These are phyloP conservation scores for Stemphylium beticola DNA, from an alignment of 2,329 filamentous ascomycete genomes.

Conservation along the genomic window DNA sequence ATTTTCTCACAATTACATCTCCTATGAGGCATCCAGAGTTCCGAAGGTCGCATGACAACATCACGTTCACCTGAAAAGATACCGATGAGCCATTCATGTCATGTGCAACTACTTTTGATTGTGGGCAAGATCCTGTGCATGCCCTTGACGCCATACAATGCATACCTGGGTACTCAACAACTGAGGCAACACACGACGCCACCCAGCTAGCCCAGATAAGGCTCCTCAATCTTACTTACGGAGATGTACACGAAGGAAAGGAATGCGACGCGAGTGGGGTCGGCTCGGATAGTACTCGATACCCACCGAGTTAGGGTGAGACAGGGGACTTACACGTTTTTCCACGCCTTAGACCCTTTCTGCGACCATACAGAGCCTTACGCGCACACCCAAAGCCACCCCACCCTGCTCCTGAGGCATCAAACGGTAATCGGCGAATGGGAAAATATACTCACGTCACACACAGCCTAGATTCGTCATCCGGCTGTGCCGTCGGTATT, in stretches of 20 bases:
- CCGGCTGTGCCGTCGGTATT: slow-evolving; percentile 9
- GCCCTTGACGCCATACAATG: background rate
- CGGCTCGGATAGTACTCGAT: background rate
- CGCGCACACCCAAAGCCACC: slow-evolving; percentile 6
- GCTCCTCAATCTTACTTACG: background rate
- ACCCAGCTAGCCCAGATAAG: background rate
- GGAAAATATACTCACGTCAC: slow-evolving; percentile 7
- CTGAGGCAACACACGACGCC: background rate
- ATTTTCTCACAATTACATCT: too few species aligned
- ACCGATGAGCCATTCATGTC: background rate
- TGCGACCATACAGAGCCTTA: slow-evolving; percentile 14
- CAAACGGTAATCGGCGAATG: background rate
- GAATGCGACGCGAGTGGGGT: background rate
- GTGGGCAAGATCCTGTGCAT: background rate
- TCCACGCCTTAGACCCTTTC: slow-evolving; percentile 4
- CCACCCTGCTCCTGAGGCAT: background rate
- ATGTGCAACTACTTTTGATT: background rate
- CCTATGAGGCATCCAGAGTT: too few species aligned
- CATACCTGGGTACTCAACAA: background rate
- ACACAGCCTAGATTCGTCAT: slow-evolving; percentile 1
- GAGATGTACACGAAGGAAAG: background rate
- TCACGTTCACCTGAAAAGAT: background rate
- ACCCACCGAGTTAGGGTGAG: background rate
- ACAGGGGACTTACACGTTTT: background rate
- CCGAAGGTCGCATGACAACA: too few species aligned